These are phyloP conservation scores for Fusarium xylarioides DNA, from an alignment of 2,329 filamentous ascomycete genomes.

Conservation along the genomic window DNA sequence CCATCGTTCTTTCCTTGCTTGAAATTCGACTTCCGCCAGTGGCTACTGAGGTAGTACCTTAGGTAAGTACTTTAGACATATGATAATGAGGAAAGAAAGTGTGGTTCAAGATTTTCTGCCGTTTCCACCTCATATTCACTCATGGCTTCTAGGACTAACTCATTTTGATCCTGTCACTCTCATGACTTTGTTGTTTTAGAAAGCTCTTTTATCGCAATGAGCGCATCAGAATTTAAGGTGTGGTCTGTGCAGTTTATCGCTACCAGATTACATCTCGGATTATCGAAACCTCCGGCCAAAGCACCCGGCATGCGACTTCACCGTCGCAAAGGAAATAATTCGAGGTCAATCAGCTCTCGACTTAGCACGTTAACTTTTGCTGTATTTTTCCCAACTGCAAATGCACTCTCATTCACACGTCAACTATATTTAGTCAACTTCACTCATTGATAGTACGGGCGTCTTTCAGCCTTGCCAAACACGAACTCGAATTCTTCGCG, in stretches of 20 bases:
- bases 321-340: conserved; percentile 9
- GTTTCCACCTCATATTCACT: neutral
- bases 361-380: neutral
- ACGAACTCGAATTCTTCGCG: conserved; percentile 1
- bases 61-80: neutral
- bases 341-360: neutral
- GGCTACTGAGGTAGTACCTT: neutral
- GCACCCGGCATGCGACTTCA: conserved; percentile 13
- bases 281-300: conserved; percentile 26
- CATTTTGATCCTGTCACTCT: neutral
- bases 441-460: neutral
- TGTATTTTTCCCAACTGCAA: neutral
- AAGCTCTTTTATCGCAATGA: neutral
- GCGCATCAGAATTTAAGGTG: conserved; percentile 45
- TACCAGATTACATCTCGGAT: conserved; percentile 29
- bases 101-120: neutral
- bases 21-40: conserved; percentile 32
- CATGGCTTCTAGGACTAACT: neutral
- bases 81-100: neutral
- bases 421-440: neutral
- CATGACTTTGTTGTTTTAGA: neutral
- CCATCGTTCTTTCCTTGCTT: conserved; percentile 30
- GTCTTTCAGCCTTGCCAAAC: neutral
- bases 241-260: conserved; percentile 44
- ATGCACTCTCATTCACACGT: neutral